Percentiles rank a stretch among this genome's conserved stretches.
Evolutionary conservation across 768 basidiomycete species (phyloP).

Genomic region (Tulasnella sp.): DNA sequence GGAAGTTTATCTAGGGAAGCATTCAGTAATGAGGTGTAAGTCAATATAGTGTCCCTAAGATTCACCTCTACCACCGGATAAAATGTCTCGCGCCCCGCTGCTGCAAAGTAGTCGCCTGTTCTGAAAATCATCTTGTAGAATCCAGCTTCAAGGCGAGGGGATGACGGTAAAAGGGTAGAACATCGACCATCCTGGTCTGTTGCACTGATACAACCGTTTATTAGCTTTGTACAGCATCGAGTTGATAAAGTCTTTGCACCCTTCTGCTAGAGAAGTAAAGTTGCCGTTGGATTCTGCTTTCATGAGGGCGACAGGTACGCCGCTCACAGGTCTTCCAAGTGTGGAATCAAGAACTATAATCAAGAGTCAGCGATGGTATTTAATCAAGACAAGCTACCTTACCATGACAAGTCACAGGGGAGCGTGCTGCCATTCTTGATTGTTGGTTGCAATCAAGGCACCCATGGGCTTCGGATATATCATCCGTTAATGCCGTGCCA

Average conservation of each 20-base stretch:
- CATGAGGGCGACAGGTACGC: conserved; percentile 53
- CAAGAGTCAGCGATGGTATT: neutral
- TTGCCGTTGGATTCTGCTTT: conserved; percentile 30
- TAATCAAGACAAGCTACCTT: neutral
- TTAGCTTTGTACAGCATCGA: neutral
- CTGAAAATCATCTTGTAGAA: conserved; percentile 79
- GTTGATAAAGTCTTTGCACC: conserved; percentile 32
- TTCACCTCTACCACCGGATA: conserved; percentile 85
- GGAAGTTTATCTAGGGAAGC: conserved; percentile 55
- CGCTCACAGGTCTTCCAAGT: conserved; percentile 64
- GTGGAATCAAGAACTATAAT: conserved; percentile 71
- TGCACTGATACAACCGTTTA: conserved; percentile 30
- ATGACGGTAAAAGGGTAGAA: conserved; percentile 49
- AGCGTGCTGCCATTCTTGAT: conserved; percentile 29
- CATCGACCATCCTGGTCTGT: conserved; percentile 81
- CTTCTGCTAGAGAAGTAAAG: conserved; percentile 44
- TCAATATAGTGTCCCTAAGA: neutral
- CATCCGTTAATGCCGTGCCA: neutral
- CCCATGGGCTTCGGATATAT: no score
- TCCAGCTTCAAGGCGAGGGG: conserved; percentile 40
- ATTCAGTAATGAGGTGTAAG: neutral
- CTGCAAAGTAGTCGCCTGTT: conserved; percentile 69
- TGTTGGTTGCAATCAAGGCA: neutral
- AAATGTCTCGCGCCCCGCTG: conserved; percentile 50
- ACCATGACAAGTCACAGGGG: conserved; percentile 91